Percentiles rank a stretch among this genome's conserved stretches.
Conservation (phyloP, 345 rosid genomes). For the Hibiscus tridactylites region DNA sequence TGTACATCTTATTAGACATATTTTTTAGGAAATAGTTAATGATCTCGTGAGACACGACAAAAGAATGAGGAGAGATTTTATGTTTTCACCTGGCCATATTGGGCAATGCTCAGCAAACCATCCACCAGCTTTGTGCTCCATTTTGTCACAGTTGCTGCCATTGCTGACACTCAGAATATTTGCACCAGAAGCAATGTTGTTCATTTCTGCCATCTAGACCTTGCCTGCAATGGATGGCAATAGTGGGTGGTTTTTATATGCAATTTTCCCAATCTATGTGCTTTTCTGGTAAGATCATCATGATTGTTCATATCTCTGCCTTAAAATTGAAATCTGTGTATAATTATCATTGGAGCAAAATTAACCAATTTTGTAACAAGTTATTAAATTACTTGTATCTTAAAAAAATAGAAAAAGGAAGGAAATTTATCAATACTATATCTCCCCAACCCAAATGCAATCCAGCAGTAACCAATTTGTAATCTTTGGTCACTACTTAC, state of each 20-base stretch:
- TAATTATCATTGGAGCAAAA: background rate
- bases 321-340: background rate
- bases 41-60: too few relatives aligned
- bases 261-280: background rate
- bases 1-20: too few relatives aligned
- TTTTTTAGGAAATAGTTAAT: too few relatives aligned
- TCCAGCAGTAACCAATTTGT: too few relatives aligned
- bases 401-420: too few relatives aligned
- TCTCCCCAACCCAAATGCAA: too few relatives aligned
- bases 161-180: background rate
- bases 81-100: slow-evolving; percentile 28
- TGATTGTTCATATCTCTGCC: slow-evolving; percentile 4
- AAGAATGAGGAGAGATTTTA: too few relatives aligned
- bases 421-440: too few relatives aligned
- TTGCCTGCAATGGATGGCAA: background rate
- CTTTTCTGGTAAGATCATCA: slow-evolving; percentile 5
- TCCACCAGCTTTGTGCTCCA: slow-evolving; percentile 9
- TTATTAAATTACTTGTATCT: too few relatives aligned
- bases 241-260: background rate
- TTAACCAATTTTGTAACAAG: background rate
- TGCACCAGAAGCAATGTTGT: background rate
- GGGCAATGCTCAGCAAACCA: slow-evolving; percentile 36
- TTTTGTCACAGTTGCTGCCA: background rate
- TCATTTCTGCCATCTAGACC: background rate
- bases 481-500: too few relatives aligned